A percentile compares a stretch with the other conserved stretches of the same genome.
Conservation (phyloP, 2,329 filamentous ascomycete species). For the Cladosporium phlei region DNA sequence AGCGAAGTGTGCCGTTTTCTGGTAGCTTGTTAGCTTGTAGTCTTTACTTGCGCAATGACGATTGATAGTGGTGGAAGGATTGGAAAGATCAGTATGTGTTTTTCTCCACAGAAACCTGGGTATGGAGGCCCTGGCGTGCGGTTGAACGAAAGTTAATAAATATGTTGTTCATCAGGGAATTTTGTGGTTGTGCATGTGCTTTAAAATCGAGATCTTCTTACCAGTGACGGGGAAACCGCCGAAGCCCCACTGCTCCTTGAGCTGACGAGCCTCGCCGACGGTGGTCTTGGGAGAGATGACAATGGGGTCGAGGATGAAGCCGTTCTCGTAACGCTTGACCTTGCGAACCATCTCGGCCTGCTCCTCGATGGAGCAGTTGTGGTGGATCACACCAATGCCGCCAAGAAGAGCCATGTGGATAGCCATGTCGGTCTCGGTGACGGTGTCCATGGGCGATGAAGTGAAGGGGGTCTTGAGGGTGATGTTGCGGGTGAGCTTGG, state of each 20-base stretch:
- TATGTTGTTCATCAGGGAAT: slow-evolving; percentile 70
- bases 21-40: slow-evolving; percentile 19
- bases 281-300: slow-evolving; percentile 85
- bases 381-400: slow-evolving; percentile 91
- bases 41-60: neutral
- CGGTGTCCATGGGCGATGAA: slow-evolving; percentile 98
- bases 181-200: slow-evolving; percentile 14
- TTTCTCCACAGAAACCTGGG: slow-evolving; percentile 33
- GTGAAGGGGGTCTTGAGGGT: slow-evolving; percentile 93
- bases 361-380: slow-evolving; percentile 96
- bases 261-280: slow-evolving; percentile 79
- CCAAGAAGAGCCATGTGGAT: slow-evolving; percentile 92
- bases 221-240: slow-evolving; percentile 98
- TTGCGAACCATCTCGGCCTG: slow-evolving; percentile 99
- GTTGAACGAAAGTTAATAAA: slow-evolving; percentile 99
- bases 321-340: slow-evolving; percentile 99
- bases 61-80: neutral
- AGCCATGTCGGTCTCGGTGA: slow-evolving; percentile 99
- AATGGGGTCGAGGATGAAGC: slow-evolving; percentile 94
- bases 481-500: slow-evolving; percentile 91
- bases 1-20: slow-evolving; percentile 91
- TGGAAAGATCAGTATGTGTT: slow-evolving; percentile 18
- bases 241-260: slow-evolving; percentile 98
- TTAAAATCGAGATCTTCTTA: slow-evolving; percentile 52
- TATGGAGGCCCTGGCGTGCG: slow-evolving; percentile 59